Evolutionary conservation across 352 stramenopile species (phyloP), one percentile per base, ranked within the genome.

Genomic region (Globisporangium lucens): DNA sequence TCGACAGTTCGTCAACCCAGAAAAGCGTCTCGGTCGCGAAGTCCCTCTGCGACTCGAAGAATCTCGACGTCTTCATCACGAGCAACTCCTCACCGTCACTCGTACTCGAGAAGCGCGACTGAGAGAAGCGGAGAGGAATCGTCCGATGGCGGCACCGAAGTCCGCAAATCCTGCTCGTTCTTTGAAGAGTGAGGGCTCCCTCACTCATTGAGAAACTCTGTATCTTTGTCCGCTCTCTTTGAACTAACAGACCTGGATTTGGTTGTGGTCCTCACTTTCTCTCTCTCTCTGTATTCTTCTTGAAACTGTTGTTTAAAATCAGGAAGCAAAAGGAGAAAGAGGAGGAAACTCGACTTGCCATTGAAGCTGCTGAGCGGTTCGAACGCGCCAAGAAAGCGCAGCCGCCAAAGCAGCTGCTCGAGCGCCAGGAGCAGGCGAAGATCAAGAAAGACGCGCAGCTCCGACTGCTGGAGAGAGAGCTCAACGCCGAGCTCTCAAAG

Each of bases 401-500:
- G 12, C 83, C 85, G 8, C 82, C 80, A 4, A 79, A 71, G 4
- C 80, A 81, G 15, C 63, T 93, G 29, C 63, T 93, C 15, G 72
- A 89, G 36, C 81, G 82, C 1, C 73, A 93, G 65, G 77, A 76
- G 12, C 49, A 75, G 12, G 74, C 75, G 3, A 61, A 75, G 8
- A 47, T 74, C 9, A 76, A 75, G 27, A 90, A 87, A 61, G 66
- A 73, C 8, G 70, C 83, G 61, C 73, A 84, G 15, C 38, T 87
- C 1, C 56, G 69, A 30, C 33, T 70, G 12, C 67, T 89, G 0
- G 70, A 83, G 12, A 70, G 63, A 15, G 71, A 89, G 53, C 60
- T 74, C 38, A 65, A 76, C 6, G 77, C 67, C 4, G 78, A 89
- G 33, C 53, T 82, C 15, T 61, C 69, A 4, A 67, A 74, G 24